Percentiles rank a stretch among this genome's conserved stretches.
These are phyloP conservation scores for Naganishia vaughanmartiniae DNA, from an alignment of 768 basidiomycete genomes.

Conservation along the genomic window DNA sequence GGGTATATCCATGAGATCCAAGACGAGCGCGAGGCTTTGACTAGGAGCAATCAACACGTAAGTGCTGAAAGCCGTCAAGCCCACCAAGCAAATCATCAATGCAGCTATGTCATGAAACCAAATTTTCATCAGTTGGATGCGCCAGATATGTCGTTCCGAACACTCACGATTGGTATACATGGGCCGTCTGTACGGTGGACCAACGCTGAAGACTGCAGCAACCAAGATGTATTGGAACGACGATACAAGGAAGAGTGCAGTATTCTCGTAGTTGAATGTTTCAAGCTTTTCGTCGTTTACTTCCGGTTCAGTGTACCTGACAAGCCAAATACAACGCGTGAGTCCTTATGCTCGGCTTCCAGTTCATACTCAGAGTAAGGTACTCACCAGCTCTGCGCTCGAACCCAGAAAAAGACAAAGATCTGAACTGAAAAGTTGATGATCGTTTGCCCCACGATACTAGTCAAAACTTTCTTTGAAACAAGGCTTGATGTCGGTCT, in stretches of 20 bases:
- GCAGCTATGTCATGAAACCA: constrained; percentile 58
- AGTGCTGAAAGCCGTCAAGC: constrained; percentile 70
- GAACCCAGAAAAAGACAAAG: constrained; percentile 87
- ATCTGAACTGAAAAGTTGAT: constrained; percentile 78
- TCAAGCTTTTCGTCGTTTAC: constrained; percentile 69
- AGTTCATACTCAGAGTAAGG: not conserved
- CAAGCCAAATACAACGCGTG: not conserved
- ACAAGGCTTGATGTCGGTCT: constrained; percentile 93
- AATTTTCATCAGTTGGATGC: not conserved
- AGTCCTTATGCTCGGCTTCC: not conserved
- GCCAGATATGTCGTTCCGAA: not conserved
- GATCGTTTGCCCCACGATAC: constrained; percentile 86
- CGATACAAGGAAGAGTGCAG: constrained; percentile 84
- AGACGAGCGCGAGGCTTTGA: constrained; percentile 59
- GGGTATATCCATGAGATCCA: constrained; percentile 77
- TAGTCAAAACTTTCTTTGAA: constrained; percentile 88
- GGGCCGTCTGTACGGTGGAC: constrained; percentile 89
- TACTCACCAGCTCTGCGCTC: constrained; percentile 74
- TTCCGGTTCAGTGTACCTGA: constrained; percentile 76
- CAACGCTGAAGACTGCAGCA: constrained; percentile 95
- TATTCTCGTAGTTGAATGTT: constrained; percentile 86
- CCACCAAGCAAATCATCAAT: constrained; percentile 73
- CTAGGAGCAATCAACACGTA: constrained; percentile 74
- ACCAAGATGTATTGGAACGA: constrained; percentile 98
- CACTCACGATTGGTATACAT: constrained; percentile 89